These are phyloP conservation scores for Gonium pectorale DNA, from an alignment of 139 green algal genomes.

Conservation along the genomic window DNA sequence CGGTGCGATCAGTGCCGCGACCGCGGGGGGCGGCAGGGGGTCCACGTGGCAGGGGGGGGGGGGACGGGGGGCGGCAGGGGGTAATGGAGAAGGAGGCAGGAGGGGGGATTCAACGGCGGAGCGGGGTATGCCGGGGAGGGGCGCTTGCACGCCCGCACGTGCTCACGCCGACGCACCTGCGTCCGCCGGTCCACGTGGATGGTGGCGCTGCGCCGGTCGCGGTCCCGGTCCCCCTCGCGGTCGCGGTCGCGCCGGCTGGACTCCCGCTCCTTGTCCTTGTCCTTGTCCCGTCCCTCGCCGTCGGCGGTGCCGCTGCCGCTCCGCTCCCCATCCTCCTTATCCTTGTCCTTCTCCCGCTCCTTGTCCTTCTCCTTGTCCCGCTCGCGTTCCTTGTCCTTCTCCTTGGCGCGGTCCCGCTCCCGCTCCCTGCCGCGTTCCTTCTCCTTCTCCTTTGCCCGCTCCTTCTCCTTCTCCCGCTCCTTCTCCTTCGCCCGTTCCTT, in stretches of 20 bases:
- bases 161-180: neutral
- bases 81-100: too few relatives aligned
- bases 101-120: too few relatives aligned
- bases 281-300: neutral
- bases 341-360: neutral
- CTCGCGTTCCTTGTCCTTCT: neutral
- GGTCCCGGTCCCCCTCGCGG: neutral
- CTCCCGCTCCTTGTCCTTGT: neutral
- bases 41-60: too few relatives aligned
- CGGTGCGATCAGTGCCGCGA: too few relatives aligned
- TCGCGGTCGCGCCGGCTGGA: neutral
- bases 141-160: too few relatives aligned
- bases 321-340: neutral
- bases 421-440: neutral
- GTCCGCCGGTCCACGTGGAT: neutral
- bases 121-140: too few relatives aligned
- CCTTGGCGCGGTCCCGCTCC: neutral
- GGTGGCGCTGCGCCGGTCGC: neutral
- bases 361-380: neutral
- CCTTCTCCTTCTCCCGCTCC: neutral
- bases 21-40: too few relatives aligned
- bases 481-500: neutral
- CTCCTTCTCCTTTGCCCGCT: neutral
- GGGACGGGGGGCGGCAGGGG: too few relatives aligned
- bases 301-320: too few relatives aligned